Percentiles rank a stretch among this genome's conserved stretches.
These are phyloP conservation scores for Oxyria digyna DNA, from an alignment of 148 eudicot species.

Conservation along the genomic window DNA sequence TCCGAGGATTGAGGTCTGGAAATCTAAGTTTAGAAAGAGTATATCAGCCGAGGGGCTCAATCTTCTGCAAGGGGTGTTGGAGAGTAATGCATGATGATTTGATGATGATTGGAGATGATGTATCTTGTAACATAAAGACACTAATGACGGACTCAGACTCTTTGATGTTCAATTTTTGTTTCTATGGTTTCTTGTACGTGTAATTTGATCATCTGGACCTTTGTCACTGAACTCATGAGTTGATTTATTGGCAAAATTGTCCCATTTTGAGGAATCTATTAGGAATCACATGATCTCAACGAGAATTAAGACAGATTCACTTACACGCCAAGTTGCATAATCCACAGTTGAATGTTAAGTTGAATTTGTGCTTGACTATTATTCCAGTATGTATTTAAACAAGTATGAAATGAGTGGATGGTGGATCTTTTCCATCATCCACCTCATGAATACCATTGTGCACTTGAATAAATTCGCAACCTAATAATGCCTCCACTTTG, in stretches of 20 bases:
- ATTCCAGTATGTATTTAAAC: too few species aligned
- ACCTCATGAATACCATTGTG: too few species aligned
- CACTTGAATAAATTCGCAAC: neutral
- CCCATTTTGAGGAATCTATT: too few species aligned
- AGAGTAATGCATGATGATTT: slow-evolving; percentile 18
- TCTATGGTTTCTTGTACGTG: slow-evolving; percentile 6
- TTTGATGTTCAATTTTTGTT: slow-evolving; percentile 10
- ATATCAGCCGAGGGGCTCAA: slow-evolving; percentile 51
- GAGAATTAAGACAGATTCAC: too few species aligned
- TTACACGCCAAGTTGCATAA: too few species aligned
- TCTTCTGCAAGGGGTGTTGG: slow-evolving; percentile 36
- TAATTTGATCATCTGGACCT: neutral
- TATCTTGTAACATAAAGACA: slow-evolving; percentile 6
- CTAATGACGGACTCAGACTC: slow-evolving; percentile 17
- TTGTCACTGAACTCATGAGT: neutral
- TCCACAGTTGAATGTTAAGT: too few species aligned
- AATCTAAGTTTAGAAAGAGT: slow-evolving; percentile 31
- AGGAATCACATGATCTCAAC: too few species aligned
- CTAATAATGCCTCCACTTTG: neutral
- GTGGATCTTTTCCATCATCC: too few species aligned
- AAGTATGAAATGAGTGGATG: too few species aligned
- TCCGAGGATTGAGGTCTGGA: slow-evolving; percentile 27
- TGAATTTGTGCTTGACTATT: too few species aligned
- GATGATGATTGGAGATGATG: too few species aligned
- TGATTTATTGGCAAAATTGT: neutral